Conservation (phyloP, 495 filamentous ascomycete genomes). For the Parathielavia hyrcaniae region DNA sequence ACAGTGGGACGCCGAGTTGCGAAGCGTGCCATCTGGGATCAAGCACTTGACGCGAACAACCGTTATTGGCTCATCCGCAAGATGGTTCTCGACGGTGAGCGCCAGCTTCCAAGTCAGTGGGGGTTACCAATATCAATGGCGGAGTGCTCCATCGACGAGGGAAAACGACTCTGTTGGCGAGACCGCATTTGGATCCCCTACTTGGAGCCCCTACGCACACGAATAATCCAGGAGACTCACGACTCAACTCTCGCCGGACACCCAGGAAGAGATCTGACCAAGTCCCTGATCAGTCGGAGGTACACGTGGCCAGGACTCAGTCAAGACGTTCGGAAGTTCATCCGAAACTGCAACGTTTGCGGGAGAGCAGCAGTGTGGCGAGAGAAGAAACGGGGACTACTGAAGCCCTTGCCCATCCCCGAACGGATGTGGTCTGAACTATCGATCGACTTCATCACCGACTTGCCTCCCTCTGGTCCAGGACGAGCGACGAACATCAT, state of each 20-base stretch:
- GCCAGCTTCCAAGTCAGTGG: not conserved
- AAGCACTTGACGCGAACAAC: no score
- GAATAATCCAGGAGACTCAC: no score
- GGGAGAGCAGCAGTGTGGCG: not conserved
- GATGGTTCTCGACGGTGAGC: no score
- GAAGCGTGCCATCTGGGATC: slow-evolving; percentile 20
- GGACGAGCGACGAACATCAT: not conserved
- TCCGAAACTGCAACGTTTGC: not conserved
- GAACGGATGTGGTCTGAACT: not conserved
- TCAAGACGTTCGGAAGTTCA: slow-evolving; percentile 1
- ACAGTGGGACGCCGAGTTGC: no score
- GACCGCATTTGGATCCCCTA: no score
- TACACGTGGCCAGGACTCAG: not conserved
- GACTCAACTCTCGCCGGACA: not conserved
- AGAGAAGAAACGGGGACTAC: not conserved
- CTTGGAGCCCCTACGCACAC: no score
- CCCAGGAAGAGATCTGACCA: not conserved
- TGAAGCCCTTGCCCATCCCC: slow-evolving; percentile 1
- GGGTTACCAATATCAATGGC: not conserved
- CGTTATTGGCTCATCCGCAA: no score
- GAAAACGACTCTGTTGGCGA: no score
- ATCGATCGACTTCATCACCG: not conserved
- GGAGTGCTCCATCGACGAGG: no score
- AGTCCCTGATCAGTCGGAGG: not conserved
- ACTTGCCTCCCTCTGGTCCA: not conserved